Percentiles rank a stretch among this genome's conserved stretches.
These are phyloP conservation scores for Solanum rostratum DNA, from an alignment of 257 asterid genomes.

Conservation along the genomic window DNA sequence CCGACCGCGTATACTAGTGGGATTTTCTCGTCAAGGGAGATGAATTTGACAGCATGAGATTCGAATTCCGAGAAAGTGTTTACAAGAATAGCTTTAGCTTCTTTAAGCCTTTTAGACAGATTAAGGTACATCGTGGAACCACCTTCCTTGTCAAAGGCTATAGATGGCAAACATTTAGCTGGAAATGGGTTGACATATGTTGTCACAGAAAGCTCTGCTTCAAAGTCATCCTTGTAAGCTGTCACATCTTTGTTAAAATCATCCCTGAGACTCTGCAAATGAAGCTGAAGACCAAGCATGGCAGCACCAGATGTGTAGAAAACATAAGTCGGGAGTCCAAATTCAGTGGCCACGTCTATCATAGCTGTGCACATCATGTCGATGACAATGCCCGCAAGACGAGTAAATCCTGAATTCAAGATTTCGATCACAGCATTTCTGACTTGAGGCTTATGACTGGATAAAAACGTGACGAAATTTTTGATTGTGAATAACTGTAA, in stretches of 20 bases:
- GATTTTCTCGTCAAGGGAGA: not conserved
- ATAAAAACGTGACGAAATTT: not conserved
- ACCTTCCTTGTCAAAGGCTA: not conserved
- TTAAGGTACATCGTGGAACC: not conserved
- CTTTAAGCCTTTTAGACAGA: not conserved
- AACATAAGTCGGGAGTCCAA: slow-evolving; percentile 5
- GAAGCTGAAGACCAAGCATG: slow-evolving; percentile 10
- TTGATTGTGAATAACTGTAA: not conserved
- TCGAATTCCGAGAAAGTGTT: slow-evolving; percentile 44
- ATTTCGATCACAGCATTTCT: not conserved
- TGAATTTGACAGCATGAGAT: slow-evolving; percentile 9
- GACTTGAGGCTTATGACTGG: not conserved
- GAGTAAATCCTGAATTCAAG: not conserved
- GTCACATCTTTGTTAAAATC: not conserved
- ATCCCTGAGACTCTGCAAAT: slow-evolving; percentile 9
- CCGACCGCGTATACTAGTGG: slow-evolving; percentile 35
- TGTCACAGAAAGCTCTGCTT: not conserved
- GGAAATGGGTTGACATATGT: slow-evolving; percentile 14
- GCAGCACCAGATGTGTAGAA: slow-evolving; percentile 16
- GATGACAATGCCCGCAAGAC: not conserved
- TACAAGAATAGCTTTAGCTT: slow-evolving; percentile 21
- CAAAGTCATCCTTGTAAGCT: not conserved
- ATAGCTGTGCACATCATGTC: slow-evolving; percentile 7
- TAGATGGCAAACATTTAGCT: slow-evolving; percentile 10
- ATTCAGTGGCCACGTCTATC: slow-evolving; percentile 6